Conservation (phyloP, 2,329 filamentous ascomycete genomes). For the Aspergillus amoenus region DNA sequence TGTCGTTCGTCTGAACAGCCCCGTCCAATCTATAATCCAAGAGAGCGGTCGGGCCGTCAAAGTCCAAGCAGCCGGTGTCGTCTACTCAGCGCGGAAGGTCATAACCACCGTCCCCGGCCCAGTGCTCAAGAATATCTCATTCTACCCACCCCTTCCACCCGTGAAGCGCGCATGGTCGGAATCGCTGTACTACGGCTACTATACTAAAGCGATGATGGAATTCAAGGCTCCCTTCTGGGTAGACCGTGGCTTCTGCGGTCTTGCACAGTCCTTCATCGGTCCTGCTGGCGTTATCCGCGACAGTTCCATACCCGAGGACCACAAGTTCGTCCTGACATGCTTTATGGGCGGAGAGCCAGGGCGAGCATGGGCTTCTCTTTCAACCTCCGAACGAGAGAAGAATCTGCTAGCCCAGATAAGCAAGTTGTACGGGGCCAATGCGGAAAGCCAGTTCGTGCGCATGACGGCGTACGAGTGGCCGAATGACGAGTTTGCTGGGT, state of each 20-base stretch:
- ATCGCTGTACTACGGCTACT: slow-evolving; percentile 46
- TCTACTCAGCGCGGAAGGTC: slow-evolving; percentile 44
- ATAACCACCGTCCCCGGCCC: slow-evolving; percentile 53
- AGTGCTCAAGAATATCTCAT: slow-evolving; percentile 46
- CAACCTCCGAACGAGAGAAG: slow-evolving; percentile 6
- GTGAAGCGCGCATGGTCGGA: slow-evolving; percentile 39
- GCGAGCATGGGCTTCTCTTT: slow-evolving; percentile 27
- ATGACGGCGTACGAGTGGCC: slow-evolving; percentile 40
- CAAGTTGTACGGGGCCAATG: slow-evolving; percentile 7
- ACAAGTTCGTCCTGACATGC: slow-evolving; percentile 36
- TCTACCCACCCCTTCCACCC: slow-evolving; percentile 48
- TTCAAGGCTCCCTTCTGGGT: slow-evolving; percentile 50
- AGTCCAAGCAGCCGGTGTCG: neutral
- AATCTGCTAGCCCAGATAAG: slow-evolving; percentile 16
- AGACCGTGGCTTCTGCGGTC: slow-evolving; percentile 46
- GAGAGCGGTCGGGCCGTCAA: neutral
- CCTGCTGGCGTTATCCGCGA: slow-evolving; percentile 51
- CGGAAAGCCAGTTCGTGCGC: slow-evolving; percentile 28
- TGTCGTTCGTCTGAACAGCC: slow-evolving; percentile 7
- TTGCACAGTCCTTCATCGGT: slow-evolving; percentile 47
- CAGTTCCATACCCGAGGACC: slow-evolving; percentile 30
- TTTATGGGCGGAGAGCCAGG: slow-evolving; percentile 44
- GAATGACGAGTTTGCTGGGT: slow-evolving; percentile 38
- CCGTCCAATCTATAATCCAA: slow-evolving; percentile 12
- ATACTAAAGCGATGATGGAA: slow-evolving; percentile 52